These are phyloP conservation scores for Balansia obtecta DNA, from an alignment of 2,329 filamentous ascomycete genomes.

Conservation along the genomic window DNA sequence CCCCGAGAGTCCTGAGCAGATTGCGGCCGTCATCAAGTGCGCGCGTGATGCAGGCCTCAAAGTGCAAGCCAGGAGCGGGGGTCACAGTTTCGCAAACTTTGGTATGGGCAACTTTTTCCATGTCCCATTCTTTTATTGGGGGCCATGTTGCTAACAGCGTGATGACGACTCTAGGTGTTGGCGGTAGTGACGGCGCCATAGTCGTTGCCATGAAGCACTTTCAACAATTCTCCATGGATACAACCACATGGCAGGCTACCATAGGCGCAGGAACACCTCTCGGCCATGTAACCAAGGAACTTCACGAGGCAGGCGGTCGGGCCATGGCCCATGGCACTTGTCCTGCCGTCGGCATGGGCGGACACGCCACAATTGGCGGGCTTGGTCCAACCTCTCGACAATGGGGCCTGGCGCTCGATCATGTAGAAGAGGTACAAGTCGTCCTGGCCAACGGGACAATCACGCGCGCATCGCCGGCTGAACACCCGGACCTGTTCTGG, in stretches of 20 bases:
- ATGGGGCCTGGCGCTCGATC: not conserved
- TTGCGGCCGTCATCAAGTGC: not conserved
- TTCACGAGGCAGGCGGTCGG: not conserved
- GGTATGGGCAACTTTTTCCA: not conserved
- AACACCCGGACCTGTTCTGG: not conserved
- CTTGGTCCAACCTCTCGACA: not conserved
- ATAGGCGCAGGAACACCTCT: not conserved
- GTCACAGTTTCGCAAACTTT: not conserved
- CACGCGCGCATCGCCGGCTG: not conserved
- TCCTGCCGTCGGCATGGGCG: conserved; percentile 35
- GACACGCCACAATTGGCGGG: not conserved
- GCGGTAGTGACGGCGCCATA: not conserved
- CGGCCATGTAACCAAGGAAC: not conserved
- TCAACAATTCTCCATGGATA: not conserved
- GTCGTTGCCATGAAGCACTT: not conserved
- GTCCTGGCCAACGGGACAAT: not conserved
- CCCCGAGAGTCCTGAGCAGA: not conserved
- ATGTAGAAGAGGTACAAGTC: not conserved
- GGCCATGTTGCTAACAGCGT: not conserved
- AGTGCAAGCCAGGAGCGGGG: not conserved
- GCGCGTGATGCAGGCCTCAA: not conserved
- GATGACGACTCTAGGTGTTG: not conserved
- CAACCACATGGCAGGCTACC: not conserved
- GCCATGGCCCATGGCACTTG: conserved; percentile 28
- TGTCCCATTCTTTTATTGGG: too few species aligned